Conservation (phyloP, 805 yeast genomes). For the Ogataea philodendri region DNA sequence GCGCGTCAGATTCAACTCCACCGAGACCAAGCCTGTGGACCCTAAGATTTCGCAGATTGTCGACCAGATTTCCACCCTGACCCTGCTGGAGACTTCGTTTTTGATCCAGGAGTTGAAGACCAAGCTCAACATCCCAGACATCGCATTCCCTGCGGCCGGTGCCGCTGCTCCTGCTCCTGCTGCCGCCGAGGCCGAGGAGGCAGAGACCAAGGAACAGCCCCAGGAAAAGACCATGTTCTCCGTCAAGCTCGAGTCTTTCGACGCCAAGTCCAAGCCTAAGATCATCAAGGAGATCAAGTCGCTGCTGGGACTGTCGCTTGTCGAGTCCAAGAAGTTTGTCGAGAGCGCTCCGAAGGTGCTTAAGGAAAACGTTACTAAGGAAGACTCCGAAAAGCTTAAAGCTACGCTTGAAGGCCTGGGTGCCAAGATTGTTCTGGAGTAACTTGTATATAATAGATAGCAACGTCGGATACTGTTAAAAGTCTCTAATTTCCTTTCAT, state of each 20-base stretch:
- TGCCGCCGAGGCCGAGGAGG: constrained; percentile 69
- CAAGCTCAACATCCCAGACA: constrained; percentile 90
- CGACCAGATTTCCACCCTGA: constrained; percentile 83
- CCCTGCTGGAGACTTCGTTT: constrained; percentile 89
- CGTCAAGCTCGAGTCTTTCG: constrained; percentile 89
- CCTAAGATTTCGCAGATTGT: constrained; percentile 88
- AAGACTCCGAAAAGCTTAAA: constrained; percentile 95
- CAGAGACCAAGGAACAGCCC: constrained; percentile 68
- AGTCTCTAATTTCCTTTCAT: constrained; percentile 3
- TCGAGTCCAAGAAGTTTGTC: constrained; percentile 96
- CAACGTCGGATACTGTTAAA: neutral
- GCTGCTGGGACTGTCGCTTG: constrained; percentile 85
- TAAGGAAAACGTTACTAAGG: constrained; percentile 95
- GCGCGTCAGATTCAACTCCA: constrained; percentile 50
- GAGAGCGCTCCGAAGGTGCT: constrained; percentile 95
- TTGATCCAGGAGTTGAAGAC: constrained; percentile 77
- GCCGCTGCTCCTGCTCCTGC: constrained; percentile 63
- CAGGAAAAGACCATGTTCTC: constrained; percentile 94
- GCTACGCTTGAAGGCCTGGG: constrained; percentile 90
- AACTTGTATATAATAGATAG: constrained; percentile 17
- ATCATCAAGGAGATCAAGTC: constrained; percentile 95
- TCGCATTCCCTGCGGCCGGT: constrained; percentile 73
- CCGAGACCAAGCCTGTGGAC: constrained; percentile 57
- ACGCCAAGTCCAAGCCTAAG: constrained; percentile 94
- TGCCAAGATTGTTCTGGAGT: constrained; percentile 89